Base-by-base conservation (phyloP, 2,329 filamentous ascomycete genomes). In the Calcarisporium arbuscula region DNA sequence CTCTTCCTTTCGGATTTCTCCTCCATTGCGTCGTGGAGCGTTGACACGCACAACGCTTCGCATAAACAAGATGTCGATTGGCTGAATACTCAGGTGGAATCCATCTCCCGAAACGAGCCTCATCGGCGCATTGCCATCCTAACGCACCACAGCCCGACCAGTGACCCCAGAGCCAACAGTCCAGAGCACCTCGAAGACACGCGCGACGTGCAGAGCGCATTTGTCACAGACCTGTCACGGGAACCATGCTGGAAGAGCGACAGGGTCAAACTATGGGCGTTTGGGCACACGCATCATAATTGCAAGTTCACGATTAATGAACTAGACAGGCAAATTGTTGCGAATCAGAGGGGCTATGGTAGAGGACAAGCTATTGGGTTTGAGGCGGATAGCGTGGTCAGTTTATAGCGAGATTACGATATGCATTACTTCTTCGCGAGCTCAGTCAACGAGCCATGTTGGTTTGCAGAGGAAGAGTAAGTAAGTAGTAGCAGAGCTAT, bases 241-340 rank as follows among this genome's bases (percentile, higher is more conserved):
- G 52, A 68, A 32, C 19, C 36, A 10, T 67, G 64, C 35, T 68
- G 59, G 60, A 53, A 34, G 20, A 57, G 48, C 35, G 39, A 37
- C 1, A 49, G 39, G 5, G 65, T 70, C 5, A 52, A 48, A 22
- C 16, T 65, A 4, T 70, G 65, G 67, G 65, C 59, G 3, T 70
- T 67, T 50, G 65, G 67, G 3, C 66, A 71, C 43, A 70, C 66
- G 10, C 67, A 70, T 47, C 67, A 53, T 41, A 66, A 63, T 41
- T 65, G 57, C 44, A 53, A 60, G 32, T 67, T 60, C 34, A 30
- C 40, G 7, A 54, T 32, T 4, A 4, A 59, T 11, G 48, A 48
- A 5, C 32, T 36, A 30, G 50, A 28, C 17, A 38, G 35, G 27
- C 29, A 32, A 2, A 22, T 43, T 8, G 17, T 43, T 8, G 36